These are phyloP conservation scores for Ceratobasidium sp. DNA, from an alignment of 1,284 basidiomycete genomes.

Conservation along the genomic window DNA sequence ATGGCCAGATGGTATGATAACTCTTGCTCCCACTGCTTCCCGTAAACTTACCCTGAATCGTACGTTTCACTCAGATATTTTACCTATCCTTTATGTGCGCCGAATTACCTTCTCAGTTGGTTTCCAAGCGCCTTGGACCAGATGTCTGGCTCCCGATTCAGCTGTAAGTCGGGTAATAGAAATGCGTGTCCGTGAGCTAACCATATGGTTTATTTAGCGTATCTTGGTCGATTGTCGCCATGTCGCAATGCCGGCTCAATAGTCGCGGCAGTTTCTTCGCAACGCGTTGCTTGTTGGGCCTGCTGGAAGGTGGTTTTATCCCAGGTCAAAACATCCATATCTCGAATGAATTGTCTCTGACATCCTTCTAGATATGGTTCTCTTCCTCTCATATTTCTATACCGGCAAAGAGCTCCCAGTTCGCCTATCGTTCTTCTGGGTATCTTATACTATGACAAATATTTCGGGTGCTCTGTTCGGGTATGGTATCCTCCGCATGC, in stretches of 20 bases:
- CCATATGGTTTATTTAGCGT: conserved; percentile 46
- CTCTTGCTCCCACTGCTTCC: conserved; percentile 43
- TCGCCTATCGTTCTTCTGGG: conserved; percentile 72
- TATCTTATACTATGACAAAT: conserved; percentile 60
- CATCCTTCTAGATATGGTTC: conserved; percentile 60
- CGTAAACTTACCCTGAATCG: background rate
- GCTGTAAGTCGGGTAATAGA: conserved; percentile 7
- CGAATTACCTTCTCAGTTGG: conserved; percentile 72
- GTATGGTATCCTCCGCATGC: conserved; percentile 66
- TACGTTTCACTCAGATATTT: conserved; percentile 58
- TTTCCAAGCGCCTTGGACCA: conserved; percentile 74
- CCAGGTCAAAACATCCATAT: conserved; percentile 46
- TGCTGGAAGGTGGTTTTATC: conserved; percentile 64
- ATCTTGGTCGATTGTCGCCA: conserved; percentile 54
- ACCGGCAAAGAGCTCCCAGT: conserved; percentile 58
- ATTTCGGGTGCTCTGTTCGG: conserved; percentile 68
- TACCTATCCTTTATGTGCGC: conserved; percentile 64
- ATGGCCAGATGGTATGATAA: conserved; percentile 55
- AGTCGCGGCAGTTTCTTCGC: conserved; percentile 50
- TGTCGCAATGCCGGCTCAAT: conserved; percentile 66
- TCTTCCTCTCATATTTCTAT: conserved; percentile 75
- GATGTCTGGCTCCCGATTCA: conserved; percentile 73
- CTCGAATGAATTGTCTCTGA: conserved; percentile 57
- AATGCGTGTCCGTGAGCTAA: conserved; percentile 21
- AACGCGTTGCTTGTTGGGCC: conserved; percentile 49